A percentile compares a stretch with the other conserved stretches of the same genome.
These are phyloP conservation scores for Starmerella potacharoeniae DNA, from an alignment of 805 yeast species.

Conservation along the genomic window DNA sequence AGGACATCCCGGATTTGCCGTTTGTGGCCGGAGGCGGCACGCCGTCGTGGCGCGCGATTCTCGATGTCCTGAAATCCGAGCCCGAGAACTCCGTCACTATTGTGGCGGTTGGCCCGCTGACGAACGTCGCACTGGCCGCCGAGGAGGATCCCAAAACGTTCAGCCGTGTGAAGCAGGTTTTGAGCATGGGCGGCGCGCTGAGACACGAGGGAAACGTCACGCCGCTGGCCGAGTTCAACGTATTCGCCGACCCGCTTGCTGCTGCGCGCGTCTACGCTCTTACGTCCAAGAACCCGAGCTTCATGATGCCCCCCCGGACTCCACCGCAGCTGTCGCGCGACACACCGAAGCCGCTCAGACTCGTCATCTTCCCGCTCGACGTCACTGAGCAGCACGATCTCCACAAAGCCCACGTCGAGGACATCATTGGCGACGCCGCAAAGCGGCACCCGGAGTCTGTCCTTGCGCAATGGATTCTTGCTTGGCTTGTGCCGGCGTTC, in stretches of 20 bases:
- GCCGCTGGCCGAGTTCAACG: conserved; percentile 35
- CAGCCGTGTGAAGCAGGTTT: conserved; percentile 28
- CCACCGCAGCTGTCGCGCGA: conserved; percentile 11
- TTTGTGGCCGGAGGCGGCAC: conserved; percentile 25
- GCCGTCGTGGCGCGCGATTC: conserved; percentile 30
- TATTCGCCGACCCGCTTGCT: conserved; percentile 33
- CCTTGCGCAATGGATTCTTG: conserved; percentile 29
- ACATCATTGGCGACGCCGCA: conserved; percentile 14
- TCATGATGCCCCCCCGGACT: conserved; percentile 25
- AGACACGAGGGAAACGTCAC: conserved; percentile 32
- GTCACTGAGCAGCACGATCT: conserved; percentile 29
- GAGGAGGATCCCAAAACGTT: conserved; percentile 31
- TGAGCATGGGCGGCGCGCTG: conserved; percentile 34
- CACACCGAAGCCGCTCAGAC: conserved; percentile 23
- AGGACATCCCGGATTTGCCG: conserved; percentile 20
- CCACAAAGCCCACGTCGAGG: conserved; percentile 18
- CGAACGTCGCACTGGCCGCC: conserved; percentile 34
- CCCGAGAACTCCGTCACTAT: conserved; percentile 31
- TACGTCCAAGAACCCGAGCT: conserved; percentile 25
- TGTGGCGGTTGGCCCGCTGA: conserved; percentile 33
- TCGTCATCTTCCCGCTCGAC: conserved; percentile 32
- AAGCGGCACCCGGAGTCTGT: conserved; percentile 21
- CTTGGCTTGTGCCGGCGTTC: conserved; percentile 26
- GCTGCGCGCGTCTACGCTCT: conserved; percentile 32
- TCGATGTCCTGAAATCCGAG: conserved; percentile 28